These are phyloP conservation scores for Phytophthora aleatoria DNA, from an alignment of 352 stramenopile genomes.

Conservation along the genomic window DNA sequence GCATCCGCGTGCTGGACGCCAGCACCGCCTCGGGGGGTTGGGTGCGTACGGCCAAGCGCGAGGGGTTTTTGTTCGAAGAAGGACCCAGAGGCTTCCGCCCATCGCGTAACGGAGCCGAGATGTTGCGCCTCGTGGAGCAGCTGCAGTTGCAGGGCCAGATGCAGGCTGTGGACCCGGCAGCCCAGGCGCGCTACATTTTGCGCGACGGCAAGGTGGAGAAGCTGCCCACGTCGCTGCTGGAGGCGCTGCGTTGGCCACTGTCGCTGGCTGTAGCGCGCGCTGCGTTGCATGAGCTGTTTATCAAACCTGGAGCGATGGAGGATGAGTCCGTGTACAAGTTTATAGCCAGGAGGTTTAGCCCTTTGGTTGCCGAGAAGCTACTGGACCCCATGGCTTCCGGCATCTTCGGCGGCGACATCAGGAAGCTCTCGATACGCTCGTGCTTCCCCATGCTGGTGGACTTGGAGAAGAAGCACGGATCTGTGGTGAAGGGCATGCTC, in stretches of 20 bases:
- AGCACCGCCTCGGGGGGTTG: slow-evolving; percentile 58
- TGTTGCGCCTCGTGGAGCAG: slow-evolving; percentile 84
- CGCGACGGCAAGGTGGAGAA: slow-evolving; percentile 79
- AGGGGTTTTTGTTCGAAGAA: slow-evolving; percentile 84
- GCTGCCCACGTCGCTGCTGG: slow-evolving; percentile 56
- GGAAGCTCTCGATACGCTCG: slow-evolving; percentile 72
- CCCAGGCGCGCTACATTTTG: slow-evolving; percentile 79
- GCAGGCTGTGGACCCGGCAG: slow-evolving; percentile 60
- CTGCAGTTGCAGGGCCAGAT: slow-evolving; percentile 70
- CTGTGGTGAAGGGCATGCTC: slow-evolving; percentile 78
- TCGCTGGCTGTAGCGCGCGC: slow-evolving; percentile 56
- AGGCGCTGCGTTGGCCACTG: slow-evolving; percentile 72
- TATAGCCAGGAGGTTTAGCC: slow-evolving; percentile 72
- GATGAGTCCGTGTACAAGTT: slow-evolving; percentile 90
- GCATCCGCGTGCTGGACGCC: slow-evolving; percentile 78
- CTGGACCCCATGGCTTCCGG: slow-evolving; percentile 83
- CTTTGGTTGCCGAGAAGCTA: slow-evolving; percentile 75
- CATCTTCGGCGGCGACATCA: slow-evolving; percentile 89
- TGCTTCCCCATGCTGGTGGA: slow-evolving; percentile 84
- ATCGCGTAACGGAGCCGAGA: slow-evolving; percentile 83
- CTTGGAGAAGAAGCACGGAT: slow-evolving; percentile 78
- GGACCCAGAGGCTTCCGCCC: slow-evolving; percentile 85
- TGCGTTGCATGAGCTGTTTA: slow-evolving; percentile 70
- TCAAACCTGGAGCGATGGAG: slow-evolving; percentile 37
- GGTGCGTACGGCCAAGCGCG: slow-evolving; percentile 61